Base-by-base conservation (phyloP, 192 early-diverging fungal species). In the Gorgonomyces haynaldii region DNA sequence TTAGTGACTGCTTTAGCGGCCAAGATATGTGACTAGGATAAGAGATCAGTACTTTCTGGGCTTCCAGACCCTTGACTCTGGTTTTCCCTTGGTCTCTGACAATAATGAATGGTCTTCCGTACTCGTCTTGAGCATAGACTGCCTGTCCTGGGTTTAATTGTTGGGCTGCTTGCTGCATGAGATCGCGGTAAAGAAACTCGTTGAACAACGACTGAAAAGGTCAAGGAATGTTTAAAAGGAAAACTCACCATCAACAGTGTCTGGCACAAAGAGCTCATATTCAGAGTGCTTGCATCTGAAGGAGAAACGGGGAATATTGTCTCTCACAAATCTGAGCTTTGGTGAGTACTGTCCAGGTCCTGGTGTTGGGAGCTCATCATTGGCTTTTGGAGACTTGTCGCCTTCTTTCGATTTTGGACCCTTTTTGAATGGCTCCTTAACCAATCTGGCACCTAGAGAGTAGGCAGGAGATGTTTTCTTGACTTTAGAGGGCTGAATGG, bases 41-140 rank as follows among this genome's bases (percentile, higher is more conserved):
- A 42, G 49, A 12, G 23, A 45, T 13, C 25, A 23, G 30, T 79
- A 94, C 94, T 80, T 94, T 95, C 47, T 89, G 86, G 5, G 94
- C 96, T 44, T 91, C 92, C 31, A 95, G 71, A 27, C 96, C 96
- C 40, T 76, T 77, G 30, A 91, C 74, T 57, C 96, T 74, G 25
- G 79, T 70, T 69, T 94, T 95, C 57, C 83, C 90, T 68, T 89
- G 88, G 68, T 99, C 96, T 25, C 96, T 74, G 24, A 99, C 78
- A 72, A 99, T 97, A 65, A 99, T 99, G 65, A 96, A 89, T 34
- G 96, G 96, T 42, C 94, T 81, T 35, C 45, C 88, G 72, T 96
- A 96, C 67, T 96, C 95, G 66, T 99, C 96, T 42, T 79, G 80
- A 5, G 89, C 89, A 63, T 94, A 98, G 43, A 91, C 46, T 35